Evolutionary conservation across 768 basidiomycete species (phyloP), one percentile per base, ranked within the genome.

Genomic region (Vishniacozyma victoriae): DNA sequence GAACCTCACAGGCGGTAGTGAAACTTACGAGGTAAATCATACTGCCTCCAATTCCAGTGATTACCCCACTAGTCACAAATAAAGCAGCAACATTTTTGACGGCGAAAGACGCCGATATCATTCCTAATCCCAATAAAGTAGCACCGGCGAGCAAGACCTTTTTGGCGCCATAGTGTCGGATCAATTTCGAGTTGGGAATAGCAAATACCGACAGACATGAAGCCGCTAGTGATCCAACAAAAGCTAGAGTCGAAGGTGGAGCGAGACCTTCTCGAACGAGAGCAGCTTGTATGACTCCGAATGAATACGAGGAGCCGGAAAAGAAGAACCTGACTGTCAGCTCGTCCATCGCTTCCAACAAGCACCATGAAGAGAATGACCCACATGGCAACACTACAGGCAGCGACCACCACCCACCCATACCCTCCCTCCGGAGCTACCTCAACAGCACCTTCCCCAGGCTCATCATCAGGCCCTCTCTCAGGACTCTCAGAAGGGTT

Each of bases 181-280:
- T 38, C 1, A 57, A 15, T 9, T 45, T 44, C 1, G 59, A 46
- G 33, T 54, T 57, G 23, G 51, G 35, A 1, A 54, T 53, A 0
- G 55, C 59, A 36, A 50, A 55, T 3, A 60, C 12, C 1, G 57
- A 57, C 2, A 59, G 50, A 4, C 38, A 41, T 0, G 55, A 51
- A 5, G 52, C 50, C 0, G 52, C 38, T 2, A 56, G 47, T n/a
- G 27, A 56, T 5, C 63, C 62, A 19, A 66, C 46, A 35, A 57
- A 66, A 5, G 63, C 47, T 5, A 69, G 51, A 0, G 60, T 61
- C 3, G 60, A 47, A 2, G 52, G 12, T 0, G 59, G 44, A 4
- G 56, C 57, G 6, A 64, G 48, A 33, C 29, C 29, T 33, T 33
- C 29, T 9, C 9, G n/a, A 9, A 33, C 29, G 9, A 33, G 29